Percentiles rank a stretch among this genome's conserved stretches.
These are phyloP conservation scores for Thielaviopsis musarum DNA, from an alignment of 2,329 filamentous ascomycete genomes.

Conservation along the genomic window DNA sequence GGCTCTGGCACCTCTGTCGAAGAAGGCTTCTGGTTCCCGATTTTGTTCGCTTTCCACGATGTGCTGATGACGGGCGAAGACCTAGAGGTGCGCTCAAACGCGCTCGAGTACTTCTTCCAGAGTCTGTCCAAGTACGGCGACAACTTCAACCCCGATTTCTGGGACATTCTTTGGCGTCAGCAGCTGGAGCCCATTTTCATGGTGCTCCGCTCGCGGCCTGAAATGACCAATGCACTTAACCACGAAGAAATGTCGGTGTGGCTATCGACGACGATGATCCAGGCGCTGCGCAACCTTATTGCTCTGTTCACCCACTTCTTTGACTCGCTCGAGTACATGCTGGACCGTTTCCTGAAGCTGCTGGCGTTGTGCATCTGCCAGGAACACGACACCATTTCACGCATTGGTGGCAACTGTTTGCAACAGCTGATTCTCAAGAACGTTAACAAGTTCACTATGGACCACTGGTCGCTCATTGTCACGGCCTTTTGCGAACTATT, in stretches of 20 bases:
- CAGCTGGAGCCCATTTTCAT: conserved; percentile 97
- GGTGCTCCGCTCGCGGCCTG: conserved; percentile 86
- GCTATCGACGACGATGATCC: conserved; percentile 98
- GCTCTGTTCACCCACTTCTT: conserved; percentile 98
- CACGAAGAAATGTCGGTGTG: conserved; percentile 96
- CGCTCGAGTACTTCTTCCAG: conserved; percentile 93
- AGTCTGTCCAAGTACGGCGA: conserved; percentile 79
- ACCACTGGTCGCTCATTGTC: conserved; percentile 90
- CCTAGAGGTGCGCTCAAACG: conserved; percentile 79
- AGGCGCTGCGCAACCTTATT: conserved; percentile 95
- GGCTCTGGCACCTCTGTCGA: conserved; percentile 75
- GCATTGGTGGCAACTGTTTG: conserved; percentile 94
- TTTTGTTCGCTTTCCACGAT: conserved; percentile 96
- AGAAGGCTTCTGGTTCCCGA: conserved; percentile 97
- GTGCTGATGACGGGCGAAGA: conserved; percentile 99
- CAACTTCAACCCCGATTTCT: conserved; percentile 85
- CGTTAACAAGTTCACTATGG: conserved; percentile 71
- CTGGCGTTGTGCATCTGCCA: conserved; percentile 94
- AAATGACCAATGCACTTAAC: conserved; percentile 88
- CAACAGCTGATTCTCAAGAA: conserved; percentile 96
- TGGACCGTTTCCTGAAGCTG: conserved; percentile 90
- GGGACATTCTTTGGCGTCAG: conserved; percentile 96
- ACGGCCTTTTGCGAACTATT: conserved; percentile 93
- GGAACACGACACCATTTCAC: conserved; percentile 94
- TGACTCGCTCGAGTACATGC: conserved; percentile 88